These are phyloP conservation scores for Diaporthe sp. DNA, from an alignment of 2,329 filamentous ascomycete species.

Conservation along the genomic window DNA sequence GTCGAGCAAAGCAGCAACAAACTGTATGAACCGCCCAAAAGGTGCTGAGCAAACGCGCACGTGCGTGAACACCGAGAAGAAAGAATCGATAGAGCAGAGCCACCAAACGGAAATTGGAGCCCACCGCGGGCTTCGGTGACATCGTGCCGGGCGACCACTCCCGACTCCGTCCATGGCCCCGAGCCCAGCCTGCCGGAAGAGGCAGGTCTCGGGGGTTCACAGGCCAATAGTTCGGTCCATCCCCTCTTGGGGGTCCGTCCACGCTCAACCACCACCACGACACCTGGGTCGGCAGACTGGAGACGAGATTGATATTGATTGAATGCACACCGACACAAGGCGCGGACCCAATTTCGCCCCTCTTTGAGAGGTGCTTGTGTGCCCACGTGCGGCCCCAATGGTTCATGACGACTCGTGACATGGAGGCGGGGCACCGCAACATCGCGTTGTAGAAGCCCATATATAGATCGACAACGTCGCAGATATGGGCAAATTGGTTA, in stretches of 20 bases:
- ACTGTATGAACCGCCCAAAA: neutral
- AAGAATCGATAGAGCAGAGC: neutral
- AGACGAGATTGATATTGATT: conserved; percentile 18
- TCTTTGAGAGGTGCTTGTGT: neutral
- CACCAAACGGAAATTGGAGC: neutral
- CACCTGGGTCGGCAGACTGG: neutral
- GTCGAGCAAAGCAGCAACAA: neutral
- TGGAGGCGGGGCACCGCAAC: conserved; percentile 12
- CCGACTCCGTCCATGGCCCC: conserved; percentile 10
- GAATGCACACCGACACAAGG: neutral
- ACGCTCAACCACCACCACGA: neutral
- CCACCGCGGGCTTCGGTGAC: conserved; percentile 8
- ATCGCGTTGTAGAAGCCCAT: conserved; percentile 12
- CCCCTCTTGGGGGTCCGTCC: neutral
- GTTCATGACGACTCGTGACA: conserved; percentile 13
- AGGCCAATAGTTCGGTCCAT: conserved; percentile 12
- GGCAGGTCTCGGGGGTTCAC: conserved; percentile 11
- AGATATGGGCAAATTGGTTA: conserved; percentile 12
- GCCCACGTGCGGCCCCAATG: conserved; percentile 19
- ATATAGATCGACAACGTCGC: conserved; percentile 21
- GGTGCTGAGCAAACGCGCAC: neutral
- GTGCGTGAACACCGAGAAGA: neutral
- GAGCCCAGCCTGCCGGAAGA: neutral
- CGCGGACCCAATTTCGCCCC: neutral
- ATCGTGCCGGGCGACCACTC: conserved; percentile 26